phyloP scores from a whole-genome alignment of 164 flowering plant genomes.

The Cinnamomum micranthum region DNA sequence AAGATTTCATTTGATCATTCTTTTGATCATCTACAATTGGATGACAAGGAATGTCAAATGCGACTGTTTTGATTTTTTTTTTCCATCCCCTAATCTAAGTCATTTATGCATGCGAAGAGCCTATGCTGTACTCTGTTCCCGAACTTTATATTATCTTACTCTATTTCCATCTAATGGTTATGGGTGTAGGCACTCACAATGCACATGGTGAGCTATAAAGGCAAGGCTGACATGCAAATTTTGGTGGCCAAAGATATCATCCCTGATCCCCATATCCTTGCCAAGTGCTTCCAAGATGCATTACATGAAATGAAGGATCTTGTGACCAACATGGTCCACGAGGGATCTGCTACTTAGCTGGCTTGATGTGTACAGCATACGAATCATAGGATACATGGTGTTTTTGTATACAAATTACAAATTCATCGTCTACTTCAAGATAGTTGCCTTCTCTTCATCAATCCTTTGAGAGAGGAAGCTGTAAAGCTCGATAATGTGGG shows the following conservation, averaged over 20 bases:
- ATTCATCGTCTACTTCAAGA: too few relatives aligned
- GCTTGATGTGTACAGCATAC: neutral
- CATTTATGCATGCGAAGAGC: neutral
- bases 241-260: constrained; percentile 77
- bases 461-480: neutral
- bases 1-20: too few relatives aligned
- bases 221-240: constrained; percentile 73
- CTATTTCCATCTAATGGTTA: too few relatives aligned
- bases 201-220: constrained; percentile 87
- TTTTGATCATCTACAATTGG: too few relatives aligned
- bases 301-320: constrained; percentile 71
- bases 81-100: too few relatives aligned
- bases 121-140: neutral
- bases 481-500: neutral
- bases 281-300: constrained; percentile 75
- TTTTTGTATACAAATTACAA: too few relatives aligned
- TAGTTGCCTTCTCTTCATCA: neutral
- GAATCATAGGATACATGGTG: neutral
- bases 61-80: too few relatives aligned
- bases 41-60: too few relatives aligned
- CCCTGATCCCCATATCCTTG: constrained; percentile 67
- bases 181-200: constrained; percentile 66
- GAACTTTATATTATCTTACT: neutral
- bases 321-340: constrained; percentile 4
- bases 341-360: neutral